A percentile compares a stretch with the other conserved stretches of the same genome.
phyloP scores from a whole-genome alignment of 306 rosid genomes.

The Prunus mongolica region DNA sequence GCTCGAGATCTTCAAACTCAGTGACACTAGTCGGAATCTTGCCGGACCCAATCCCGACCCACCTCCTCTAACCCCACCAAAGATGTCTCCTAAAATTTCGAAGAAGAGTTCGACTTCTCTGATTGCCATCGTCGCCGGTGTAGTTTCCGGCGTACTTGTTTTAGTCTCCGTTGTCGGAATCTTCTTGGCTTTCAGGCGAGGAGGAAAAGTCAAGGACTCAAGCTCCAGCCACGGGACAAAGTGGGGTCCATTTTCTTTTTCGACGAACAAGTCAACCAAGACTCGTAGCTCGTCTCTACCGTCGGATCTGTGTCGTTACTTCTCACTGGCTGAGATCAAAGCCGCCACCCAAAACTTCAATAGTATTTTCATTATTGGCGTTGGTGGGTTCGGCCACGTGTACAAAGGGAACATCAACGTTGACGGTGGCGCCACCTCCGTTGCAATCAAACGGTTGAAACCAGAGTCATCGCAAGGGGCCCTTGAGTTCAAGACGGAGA shows the following conservation, averaged over 20 bases:
- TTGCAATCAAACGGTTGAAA: conserved; percentile 31
- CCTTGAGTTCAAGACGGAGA: conserved; percentile 26
- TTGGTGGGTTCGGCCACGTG: conserved; percentile 37
- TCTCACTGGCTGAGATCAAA: conserved; percentile 27
- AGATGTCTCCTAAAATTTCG: background rate
- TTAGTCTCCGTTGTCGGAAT: background rate
- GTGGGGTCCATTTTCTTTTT: conserved; percentile 1
- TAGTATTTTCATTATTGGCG: conserved; percentile 20
- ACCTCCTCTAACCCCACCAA: too few species aligned
- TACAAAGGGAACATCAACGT: conserved; percentile 26
- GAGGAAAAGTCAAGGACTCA: background rate
- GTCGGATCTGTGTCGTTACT: conserved; percentile 22
- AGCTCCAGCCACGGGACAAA: background rate
- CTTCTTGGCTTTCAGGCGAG: background rate
- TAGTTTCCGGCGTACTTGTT: background rate
- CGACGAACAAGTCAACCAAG: conserved; percentile 8
- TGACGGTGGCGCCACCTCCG: background rate
- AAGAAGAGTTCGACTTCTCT: background rate
- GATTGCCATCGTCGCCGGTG: conserved; percentile 5
- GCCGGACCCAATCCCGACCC: conserved; percentile 20
- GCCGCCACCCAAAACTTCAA: conserved; percentile 33
- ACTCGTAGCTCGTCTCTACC: conserved; percentile 15
- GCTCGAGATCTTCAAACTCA: conserved; percentile 35
- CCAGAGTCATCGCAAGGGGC: conserved; percentile 6
- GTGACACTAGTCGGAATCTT: background rate